Percentiles rank a stretch among this genome's conserved stretches.
phyloP scores from a whole-genome alignment of 2,329 filamentous ascomycete genomes.

The Lecanosticta acicola region DNA sequence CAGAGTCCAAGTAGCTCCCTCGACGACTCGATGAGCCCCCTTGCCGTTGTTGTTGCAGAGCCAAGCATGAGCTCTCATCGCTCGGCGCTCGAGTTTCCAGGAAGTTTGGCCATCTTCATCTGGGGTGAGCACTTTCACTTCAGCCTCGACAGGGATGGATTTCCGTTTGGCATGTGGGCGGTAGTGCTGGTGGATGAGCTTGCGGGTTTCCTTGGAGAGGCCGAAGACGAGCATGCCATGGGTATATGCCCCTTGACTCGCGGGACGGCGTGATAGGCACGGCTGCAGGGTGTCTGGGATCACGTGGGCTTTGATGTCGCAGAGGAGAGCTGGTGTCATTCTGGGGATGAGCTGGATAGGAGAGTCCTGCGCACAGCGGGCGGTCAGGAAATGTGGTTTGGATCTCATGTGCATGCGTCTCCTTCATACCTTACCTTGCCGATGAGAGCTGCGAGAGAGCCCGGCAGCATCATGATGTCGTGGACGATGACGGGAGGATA shows the following conservation, averaged over 20 bases:
- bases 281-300: constrained; percentile 17
- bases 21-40: background rate
- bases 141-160: constrained; percentile 20
- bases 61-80: constrained; percentile 20
- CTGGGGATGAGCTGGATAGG: constrained; percentile 19
- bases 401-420: too few species aligned
- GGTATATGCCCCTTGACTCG: constrained; percentile 16
- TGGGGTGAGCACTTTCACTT: constrained; percentile 11
- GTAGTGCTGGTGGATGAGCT: constrained; percentile 25
- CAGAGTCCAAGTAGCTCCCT: constrained; percentile 18
- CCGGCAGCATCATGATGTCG: constrained; percentile 48
- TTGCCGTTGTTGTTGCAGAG: constrained; percentile 1
- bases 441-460: constrained; percentile 33
- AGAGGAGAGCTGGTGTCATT: constrained; percentile 28
- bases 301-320: constrained; percentile 20
- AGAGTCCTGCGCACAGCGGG: constrained; percentile 9
- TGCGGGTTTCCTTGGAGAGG: constrained; percentile 16
- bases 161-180: constrained; percentile 12
- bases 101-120: too few species aligned
- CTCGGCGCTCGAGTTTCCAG: background rate
- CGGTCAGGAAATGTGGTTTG: too few species aligned
- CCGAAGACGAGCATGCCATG: constrained; percentile 30
- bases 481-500: constrained; percentile 51
- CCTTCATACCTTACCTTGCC: constrained; percentile 15
- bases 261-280: constrained; percentile 17